Conservation (phyloP, 805 yeast genomes). For the Candida sanyiensis region DNA sequence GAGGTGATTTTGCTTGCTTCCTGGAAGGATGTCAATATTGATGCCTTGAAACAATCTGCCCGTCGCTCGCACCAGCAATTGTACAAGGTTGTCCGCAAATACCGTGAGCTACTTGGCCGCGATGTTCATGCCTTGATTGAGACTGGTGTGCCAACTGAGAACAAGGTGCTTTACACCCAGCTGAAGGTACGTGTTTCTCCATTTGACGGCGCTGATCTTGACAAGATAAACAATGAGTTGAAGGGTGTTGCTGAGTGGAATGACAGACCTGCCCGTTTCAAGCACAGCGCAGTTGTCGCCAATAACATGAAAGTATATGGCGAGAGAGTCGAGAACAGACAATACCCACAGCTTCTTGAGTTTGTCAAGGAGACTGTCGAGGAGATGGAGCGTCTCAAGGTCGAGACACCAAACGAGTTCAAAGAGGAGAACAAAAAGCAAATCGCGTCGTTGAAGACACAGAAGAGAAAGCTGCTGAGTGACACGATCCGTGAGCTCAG, state of each 20-base stretch:
- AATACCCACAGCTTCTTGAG: conserved; percentile 44
- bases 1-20: conserved; percentile 88
- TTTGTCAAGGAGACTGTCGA: conserved; percentile 49
- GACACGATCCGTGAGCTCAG: conserved; percentile 70
- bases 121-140: conserved; percentile 54
- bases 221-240: conserved; percentile 8
- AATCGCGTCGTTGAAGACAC: conserved; percentile 68
- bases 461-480: conserved; percentile 73
- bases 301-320: conserved; percentile 50
- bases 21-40: conserved; percentile 95
- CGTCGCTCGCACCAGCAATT: conserved; percentile 79
- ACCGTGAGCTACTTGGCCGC: conserved; percentile 54
- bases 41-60: conserved; percentile 91
- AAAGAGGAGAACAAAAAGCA: conserved; percentile 72
- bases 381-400: conserved; percentile 56
- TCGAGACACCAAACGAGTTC: conserved; percentile 69
- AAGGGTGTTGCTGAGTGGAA: conserved; percentile 41
- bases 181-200: conserved; percentile 10
- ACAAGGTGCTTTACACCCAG: conserved; percentile 12
- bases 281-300: conserved; percentile 44
- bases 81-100: conserved; percentile 79
- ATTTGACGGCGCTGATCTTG: conserved; percentile 13
- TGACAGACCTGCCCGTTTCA: conserved; percentile 51
- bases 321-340: conserved; percentile 27
- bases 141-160: conserved; percentile 40